Conservation (phyloP, 306 rosid genomes). For the Cicer judaicum region DNA sequence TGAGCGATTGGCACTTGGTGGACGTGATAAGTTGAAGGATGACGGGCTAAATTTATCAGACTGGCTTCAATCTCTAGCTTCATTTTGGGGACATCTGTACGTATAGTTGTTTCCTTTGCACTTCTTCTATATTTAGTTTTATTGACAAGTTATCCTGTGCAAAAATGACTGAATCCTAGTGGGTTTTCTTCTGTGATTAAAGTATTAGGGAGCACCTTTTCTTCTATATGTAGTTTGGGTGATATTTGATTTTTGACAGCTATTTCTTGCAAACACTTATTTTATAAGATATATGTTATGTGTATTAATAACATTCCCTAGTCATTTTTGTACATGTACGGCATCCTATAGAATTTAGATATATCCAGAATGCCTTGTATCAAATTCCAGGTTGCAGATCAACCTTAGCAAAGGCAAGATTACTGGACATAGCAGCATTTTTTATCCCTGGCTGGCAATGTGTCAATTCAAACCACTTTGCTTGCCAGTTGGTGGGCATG, state of each 20-base stretch:
- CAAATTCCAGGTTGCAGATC: slow-evolving; percentile 78
- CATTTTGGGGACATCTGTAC: slow-evolving; percentile 99
- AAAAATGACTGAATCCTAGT: slow-evolving; percentile 18
- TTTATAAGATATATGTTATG: slow-evolving; percentile 19
- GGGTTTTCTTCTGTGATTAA: slow-evolving; percentile 29
- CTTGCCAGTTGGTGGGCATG: slow-evolving; percentile 52
- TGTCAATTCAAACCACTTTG: slow-evolving; percentile 53
- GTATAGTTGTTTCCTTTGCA: slow-evolving; percentile 52
- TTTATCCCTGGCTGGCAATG: slow-evolving; percentile 52
- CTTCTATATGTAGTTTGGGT: slow-evolving; percentile 21
- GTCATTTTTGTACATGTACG: slow-evolving; percentile 45
- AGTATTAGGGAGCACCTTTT: slow-evolving; percentile 16
- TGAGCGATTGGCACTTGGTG: slow-evolving; percentile 92
- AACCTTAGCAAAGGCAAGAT: slow-evolving; percentile 60
- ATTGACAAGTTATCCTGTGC: slow-evolving; percentile 29
- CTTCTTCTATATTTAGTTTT: slow-evolving; percentile 14
- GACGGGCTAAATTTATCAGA: slow-evolving; percentile 98
- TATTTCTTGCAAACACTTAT: slow-evolving; percentile 26
- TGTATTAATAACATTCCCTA: slow-evolving; percentile 39
- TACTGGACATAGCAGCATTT: slow-evolving; percentile 52
- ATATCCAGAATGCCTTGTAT: slow-evolving; percentile 67
- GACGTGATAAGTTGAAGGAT: slow-evolving; percentile 95
- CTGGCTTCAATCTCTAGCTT: slow-evolving; percentile 99
- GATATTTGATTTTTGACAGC: slow-evolving; percentile 20
- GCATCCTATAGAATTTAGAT: slow-evolving; percentile 58